Evolutionary conservation across 208 protist genomes (phyloP).

Genomic region (Acanthamoeba divionensis): DNA sequence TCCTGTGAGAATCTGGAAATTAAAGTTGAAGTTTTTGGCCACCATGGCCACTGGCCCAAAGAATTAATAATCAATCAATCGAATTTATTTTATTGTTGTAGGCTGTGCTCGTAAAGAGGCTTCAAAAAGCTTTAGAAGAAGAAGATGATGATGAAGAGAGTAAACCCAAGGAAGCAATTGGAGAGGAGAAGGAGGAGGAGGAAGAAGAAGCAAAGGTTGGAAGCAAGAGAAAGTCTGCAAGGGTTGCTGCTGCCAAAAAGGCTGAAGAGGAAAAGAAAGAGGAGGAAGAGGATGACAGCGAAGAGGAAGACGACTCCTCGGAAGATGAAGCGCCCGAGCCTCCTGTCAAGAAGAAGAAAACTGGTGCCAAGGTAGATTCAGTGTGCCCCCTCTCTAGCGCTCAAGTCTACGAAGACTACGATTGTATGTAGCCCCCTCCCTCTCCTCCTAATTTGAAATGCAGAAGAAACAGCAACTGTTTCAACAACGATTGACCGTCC

Average conservation of each 20-base stretch:
- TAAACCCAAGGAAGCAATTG: too few species aligned
- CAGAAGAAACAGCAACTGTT: not conserved
- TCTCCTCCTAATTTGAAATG: not conserved
- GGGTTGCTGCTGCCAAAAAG: not conserved
- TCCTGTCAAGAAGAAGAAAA: constrained; percentile 30
- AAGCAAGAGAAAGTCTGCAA: not conserved
- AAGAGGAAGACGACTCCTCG: constrained; percentile 34
- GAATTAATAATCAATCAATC: not conserved
- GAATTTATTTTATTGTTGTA: not conserved
- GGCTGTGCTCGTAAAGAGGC: constrained; percentile 43
- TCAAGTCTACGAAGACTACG: constrained; percentile 29
- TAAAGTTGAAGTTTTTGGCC: too few species aligned
- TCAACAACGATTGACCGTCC: constrained; percentile 13
- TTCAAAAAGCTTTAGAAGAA: constrained; percentile 5
- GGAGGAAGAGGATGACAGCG: not conserved
- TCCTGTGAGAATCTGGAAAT: not conserved
- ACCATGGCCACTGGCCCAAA: not conserved
- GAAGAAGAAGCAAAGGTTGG: not conserved
- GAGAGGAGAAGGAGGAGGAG: not conserved
- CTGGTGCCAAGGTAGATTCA: constrained; percentile 29
- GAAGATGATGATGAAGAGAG: constrained; percentile 1
- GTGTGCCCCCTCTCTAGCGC: not conserved
- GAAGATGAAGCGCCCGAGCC: not conserved
- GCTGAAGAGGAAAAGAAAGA: not conserved
- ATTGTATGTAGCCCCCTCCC: too few species aligned